These are phyloP conservation scores for Hanseniaspora thailandica DNA, from an alignment of 805 yeast genomes.

Conservation along the genomic window DNA sequence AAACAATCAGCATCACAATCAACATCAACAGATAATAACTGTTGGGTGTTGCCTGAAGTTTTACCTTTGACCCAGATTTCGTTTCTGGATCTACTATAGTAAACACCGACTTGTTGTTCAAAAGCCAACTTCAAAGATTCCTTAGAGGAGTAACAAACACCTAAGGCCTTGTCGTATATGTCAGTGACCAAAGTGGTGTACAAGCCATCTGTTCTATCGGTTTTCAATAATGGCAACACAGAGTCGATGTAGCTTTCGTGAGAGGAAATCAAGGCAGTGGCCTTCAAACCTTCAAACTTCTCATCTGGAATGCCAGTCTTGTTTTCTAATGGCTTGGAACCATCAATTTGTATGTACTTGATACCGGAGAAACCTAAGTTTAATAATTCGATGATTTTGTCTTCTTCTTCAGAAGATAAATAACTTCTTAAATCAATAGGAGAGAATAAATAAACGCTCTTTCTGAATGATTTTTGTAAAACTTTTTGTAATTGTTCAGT, in stretches of 20 bases:
- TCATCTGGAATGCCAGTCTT: conserved; percentile 6
- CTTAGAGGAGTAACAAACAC: conserved; percentile 79
- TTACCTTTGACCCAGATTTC: conserved; percentile 95
- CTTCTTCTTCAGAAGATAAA: conserved; percentile 10
- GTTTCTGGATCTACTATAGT: conserved; percentile 74
- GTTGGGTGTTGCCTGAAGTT: conserved; percentile 92
- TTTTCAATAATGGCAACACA: conserved; percentile 42
- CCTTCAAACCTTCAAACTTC: background rate
- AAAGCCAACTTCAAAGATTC: conserved; percentile 77
- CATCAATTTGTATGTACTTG: background rate
- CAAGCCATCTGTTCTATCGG: conserved; percentile 81
- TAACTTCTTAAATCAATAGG: conserved; percentile 27
- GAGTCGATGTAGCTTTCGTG: conserved; percentile 2
- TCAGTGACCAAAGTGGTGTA: conserved; percentile 76
- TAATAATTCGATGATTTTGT: conserved; percentile 33
- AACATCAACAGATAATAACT: conserved; percentile 47
- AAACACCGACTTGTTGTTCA: conserved; percentile 73
- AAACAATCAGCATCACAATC: conserved; percentile 93
- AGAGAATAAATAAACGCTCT: conserved; percentile 12
- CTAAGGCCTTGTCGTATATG: conserved; percentile 57
- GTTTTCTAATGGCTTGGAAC: background rate
- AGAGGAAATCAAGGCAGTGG: conserved; percentile 1
- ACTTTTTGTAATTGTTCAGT: conserved; percentile 20
- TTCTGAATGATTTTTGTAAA: conserved; percentile 19
- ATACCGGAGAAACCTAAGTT: conserved; percentile 44